Conservation (phyloP, 1,284 basidiomycete species). For the Apiotrichum gracile region DNA sequence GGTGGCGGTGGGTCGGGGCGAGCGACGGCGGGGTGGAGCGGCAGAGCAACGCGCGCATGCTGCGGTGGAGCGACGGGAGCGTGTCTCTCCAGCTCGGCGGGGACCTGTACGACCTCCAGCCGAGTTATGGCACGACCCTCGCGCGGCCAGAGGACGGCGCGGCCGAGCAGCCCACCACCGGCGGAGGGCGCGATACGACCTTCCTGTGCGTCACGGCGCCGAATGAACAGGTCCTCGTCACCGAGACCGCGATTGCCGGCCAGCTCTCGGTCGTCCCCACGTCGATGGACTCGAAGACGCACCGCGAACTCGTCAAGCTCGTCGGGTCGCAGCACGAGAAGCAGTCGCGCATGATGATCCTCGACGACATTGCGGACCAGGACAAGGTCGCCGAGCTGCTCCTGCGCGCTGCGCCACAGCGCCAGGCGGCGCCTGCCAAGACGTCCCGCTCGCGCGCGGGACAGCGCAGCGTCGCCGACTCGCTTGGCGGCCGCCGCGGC, state of each 20-base stretch:
- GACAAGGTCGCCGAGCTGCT: slow-evolving; percentile 26
- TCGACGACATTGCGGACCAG: slow-evolving; percentile 33
- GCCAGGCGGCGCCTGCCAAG: slow-evolving; percentile 7
- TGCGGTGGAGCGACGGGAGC: slow-evolving; percentile 47
- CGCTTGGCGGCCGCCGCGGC: slow-evolving; percentile 3
- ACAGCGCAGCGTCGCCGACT: slow-evolving; percentile 2
- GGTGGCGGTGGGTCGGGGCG: slow-evolving; percentile 44
- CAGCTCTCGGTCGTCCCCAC: slow-evolving; percentile 38
- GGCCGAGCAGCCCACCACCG: not conserved
- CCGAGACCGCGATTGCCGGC: slow-evolving; percentile 38
- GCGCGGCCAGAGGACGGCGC: slow-evolving; percentile 12
- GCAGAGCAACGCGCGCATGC: slow-evolving; percentile 41
- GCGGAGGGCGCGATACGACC: slow-evolving; percentile 16
- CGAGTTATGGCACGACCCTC: slow-evolving; percentile 34
- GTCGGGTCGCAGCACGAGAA: slow-evolving; percentile 43
- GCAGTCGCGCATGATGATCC: slow-evolving; percentile 39
- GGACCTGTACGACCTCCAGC: slow-evolving; percentile 44
- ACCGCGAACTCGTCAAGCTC: slow-evolving; percentile 40
- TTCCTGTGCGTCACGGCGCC: slow-evolving; percentile 30
- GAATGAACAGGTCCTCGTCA: slow-evolving; percentile 32
- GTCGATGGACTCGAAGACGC: slow-evolving; percentile 37
- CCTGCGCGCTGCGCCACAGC: slow-evolving; percentile 19
- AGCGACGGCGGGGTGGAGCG: slow-evolving; percentile 31
- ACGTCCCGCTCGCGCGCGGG: not conserved
- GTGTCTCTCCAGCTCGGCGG: slow-evolving; percentile 42